Percentiles rank a stretch among this genome's conserved stretches.
These are phyloP conservation scores for Picochlorum sp. DNA, from an alignment of 139 green algal species.

Conservation along the genomic window DNA sequence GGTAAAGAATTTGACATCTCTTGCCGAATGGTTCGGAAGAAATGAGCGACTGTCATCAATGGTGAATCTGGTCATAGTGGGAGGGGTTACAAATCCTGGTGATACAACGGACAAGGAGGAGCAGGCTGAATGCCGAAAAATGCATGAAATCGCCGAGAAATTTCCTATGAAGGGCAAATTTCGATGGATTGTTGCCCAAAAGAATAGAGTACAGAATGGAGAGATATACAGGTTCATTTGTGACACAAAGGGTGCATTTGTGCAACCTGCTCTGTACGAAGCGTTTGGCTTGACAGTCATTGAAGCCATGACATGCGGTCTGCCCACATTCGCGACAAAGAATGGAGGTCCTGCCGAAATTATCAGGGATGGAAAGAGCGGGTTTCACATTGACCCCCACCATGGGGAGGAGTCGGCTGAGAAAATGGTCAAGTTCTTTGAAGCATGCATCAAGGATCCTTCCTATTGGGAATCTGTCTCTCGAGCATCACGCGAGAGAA, in stretches of 20 bases:
- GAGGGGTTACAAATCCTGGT: slow-evolving; percentile 51
- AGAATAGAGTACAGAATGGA: slow-evolving; percentile 60
- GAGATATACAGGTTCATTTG: slow-evolving; percentile 66
- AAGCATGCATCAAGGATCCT: slow-evolving; percentile 36
- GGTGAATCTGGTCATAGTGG: slow-evolving; percentile 74
- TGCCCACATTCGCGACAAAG: slow-evolving; percentile 68
- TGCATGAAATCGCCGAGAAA: slow-evolving; percentile 61
- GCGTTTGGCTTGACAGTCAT: slow-evolving; percentile 76
- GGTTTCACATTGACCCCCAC: slow-evolving; percentile 80
- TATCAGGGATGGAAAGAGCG: slow-evolving; percentile 59
- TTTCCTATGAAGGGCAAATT: slow-evolving; percentile 49
- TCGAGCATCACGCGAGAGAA: slow-evolving; percentile 29
- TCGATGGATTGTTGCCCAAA: slow-evolving; percentile 59
- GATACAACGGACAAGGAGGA: slow-evolving; percentile 60
- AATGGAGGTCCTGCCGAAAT: slow-evolving; percentile 61
- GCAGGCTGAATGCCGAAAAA: slow-evolving; percentile 50
- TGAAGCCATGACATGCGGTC: slow-evolving; percentile 71
- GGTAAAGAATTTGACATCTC: slow-evolving; percentile 79
- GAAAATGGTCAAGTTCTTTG: slow-evolving; percentile 72
- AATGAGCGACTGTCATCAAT: slow-evolving; percentile 45
- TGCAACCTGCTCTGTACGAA: slow-evolving; percentile 65
- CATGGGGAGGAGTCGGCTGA: slow-evolving; percentile 45
- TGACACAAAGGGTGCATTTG: slow-evolving; percentile 67
- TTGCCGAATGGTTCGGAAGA: slow-evolving; percentile 57
- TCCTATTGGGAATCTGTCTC: slow-evolving; percentile 44